Evolutionary conservation across 176 grass and related monocot species (phyloP), one percentile per base, ranked within the genome.

Genomic region (Avena insularis): DNA sequence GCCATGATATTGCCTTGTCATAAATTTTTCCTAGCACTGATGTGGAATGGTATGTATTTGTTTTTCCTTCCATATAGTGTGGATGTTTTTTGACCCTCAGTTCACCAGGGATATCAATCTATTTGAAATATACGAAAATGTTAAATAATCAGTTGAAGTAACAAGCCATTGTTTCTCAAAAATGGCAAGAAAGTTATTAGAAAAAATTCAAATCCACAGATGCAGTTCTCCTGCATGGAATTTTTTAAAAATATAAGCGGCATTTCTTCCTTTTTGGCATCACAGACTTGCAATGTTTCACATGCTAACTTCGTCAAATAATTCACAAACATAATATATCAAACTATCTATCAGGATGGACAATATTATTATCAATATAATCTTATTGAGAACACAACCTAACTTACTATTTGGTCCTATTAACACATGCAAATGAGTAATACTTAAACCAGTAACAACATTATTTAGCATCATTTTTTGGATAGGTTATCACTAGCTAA

Each of bases 11-110:
- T 40, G 79, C 95, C 77, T 81, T 58, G 62, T 97, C 88, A 71
- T 92, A 91, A 2, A 97, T 75, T 53, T 55, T 60, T 5, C 90
- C 94, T 16, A 92, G 69, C 36, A 97, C 84, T 7, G 92, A 94
- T 35, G 57, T 81, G 2, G 92, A 97, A 46, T 53, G 58, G 66
- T 92, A 94, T 20, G 5, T 11, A 49, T 49, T 43, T 43, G 16
- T 45, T 20, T 19, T 74, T 78, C 35, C 48, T 48, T 64, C 90
- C 94, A 97, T 89, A 74, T 87, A 97, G 84, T 94, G 90, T 2
- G 94, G 94, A 85, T 92, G 92, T 63, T 61, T 12, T 54, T 87
- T 80, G 1, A 88, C 84, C 86, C 16, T 85, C 55, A 94, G 60
- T 12, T 84, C 38, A 27, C 12, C 6, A 47, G 80, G 80, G 79